Percentiles rank a stretch among this genome's conserved stretches.
Evolutionary conservation across 2,329 filamentous ascomycete genomes (phyloP).

Genomic region (Phoma herbarum): DNA sequence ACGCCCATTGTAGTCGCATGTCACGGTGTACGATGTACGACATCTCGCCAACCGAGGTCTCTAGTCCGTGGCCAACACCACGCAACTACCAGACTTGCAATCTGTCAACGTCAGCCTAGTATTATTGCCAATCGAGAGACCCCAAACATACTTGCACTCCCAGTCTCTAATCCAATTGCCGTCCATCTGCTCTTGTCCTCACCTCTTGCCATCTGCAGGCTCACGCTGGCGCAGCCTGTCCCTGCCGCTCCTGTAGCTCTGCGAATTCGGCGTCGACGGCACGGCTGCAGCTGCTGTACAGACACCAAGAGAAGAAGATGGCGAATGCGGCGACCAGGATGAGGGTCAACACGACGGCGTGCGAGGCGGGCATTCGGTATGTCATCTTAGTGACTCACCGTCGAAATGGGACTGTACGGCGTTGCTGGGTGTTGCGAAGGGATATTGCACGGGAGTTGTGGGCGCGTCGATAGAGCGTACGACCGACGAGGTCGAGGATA

Average conservation of each 20-base stretch:
- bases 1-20: background rate
- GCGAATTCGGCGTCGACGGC: slow-evolving; percentile 25
- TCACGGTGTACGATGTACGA: background rate
- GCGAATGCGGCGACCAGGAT: slow-evolving; percentile 25
- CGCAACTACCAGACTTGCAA: background rate
- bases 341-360: slow-evolving; percentile 29
- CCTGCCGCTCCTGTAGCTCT: slow-evolving; percentile 1
- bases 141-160: no score
- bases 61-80: background rate
- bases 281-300: slow-evolving; percentile 27
- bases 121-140: no score
- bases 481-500: no score
- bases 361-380: slow-evolving; percentile 13
- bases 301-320: slow-evolving; percentile 29
- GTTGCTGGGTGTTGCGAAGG: background rate
- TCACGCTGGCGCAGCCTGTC: background rate
- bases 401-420: background rate
- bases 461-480: no score
- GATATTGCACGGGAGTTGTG: no score
- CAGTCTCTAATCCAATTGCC: no score
- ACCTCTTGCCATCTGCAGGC: background rate
- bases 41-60: background rate
- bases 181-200: background rate
- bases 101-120: background rate
- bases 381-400: background rate